Base-by-base conservation (phyloP, 2,329 filamentous ascomycete species). In the Juglanconis juglandina region DNA sequence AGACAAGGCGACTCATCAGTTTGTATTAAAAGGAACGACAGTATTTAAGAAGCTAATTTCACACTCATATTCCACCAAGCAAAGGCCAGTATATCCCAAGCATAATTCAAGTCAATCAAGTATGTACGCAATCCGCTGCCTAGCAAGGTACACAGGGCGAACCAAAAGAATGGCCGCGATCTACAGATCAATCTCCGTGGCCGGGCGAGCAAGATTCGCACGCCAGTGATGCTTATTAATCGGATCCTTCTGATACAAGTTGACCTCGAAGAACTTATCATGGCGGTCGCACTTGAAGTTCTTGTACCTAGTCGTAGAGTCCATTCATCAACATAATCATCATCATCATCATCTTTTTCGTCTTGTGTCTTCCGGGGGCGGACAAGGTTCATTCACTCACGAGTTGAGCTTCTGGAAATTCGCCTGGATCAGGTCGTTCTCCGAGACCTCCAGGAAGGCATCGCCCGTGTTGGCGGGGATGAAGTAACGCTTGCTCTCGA, bases 261-360 rank as follows among this genome's bases (percentile, higher is more conserved):
- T 81, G 35, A 77, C 32, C 63, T 81, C 78, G 63, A 79, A 81
- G 68, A 80, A 81, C 62, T 72, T 77, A 62, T 80, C 72, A 63
- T 81, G 77, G 1, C 2, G 33, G 1, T 56, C 61, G 58, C 78
- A 81, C 56, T 71, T 77, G 70, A 72, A 81, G 64, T 81, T 81
- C 68, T 80, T 81, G 66, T 73, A 80, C 5, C 77, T 80, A 53
- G 24, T n/a, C 5, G 34, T 24, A 52, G 33, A 24, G 50, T 48
- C 58, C 41, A 53, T 55, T 55, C 3, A 17, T 32, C 14, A 51
- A 51, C 1, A 35, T 39, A 11, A 30, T 35, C 32, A 14, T n/a
- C 52, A n/a, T 39, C 35, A 24, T 24, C 24, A 24, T 24, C 35
- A 7, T 8, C 35, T 8, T 39, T 39, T 3, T 3, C 35, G 35